Evolutionary conservation across 2,329 filamentous ascomycete genomes (phyloP).

Genomic region (Sordariomycetes sp.): DNA sequence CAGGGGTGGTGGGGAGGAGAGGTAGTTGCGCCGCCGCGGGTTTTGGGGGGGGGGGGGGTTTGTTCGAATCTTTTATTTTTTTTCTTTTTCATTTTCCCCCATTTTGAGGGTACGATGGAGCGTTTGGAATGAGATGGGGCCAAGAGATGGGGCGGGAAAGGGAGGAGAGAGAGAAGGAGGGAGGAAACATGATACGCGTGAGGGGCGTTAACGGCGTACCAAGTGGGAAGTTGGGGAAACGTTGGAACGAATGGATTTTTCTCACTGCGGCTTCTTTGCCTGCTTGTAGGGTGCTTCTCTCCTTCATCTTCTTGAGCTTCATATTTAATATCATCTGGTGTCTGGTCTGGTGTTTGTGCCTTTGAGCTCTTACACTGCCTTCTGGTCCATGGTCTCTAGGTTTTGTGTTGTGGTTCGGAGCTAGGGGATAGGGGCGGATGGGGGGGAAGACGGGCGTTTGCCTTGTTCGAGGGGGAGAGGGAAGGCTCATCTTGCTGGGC

Average conservation of each 20-base stretch:
- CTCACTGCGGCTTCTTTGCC: slow-evolving; percentile 2
- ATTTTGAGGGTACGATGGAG: neutral
- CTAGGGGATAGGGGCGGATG: too few species aligned
- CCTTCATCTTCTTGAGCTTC: too few species aligned
- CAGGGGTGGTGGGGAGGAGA: slow-evolving; percentile 44
- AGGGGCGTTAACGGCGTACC: neutral
- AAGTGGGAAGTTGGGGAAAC: too few species aligned
- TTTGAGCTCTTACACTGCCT: too few species aligned
- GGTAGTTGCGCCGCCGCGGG: too few species aligned
- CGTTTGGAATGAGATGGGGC: neutral
- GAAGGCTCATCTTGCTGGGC: too few species aligned
- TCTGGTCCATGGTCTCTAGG: too few species aligned
- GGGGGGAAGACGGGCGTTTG: too few species aligned
- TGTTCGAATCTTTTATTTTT: neutral
- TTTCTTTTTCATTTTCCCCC: neutral
- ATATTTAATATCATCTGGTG: too few species aligned
- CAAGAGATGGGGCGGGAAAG: neutral
- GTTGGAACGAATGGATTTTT: neutral
- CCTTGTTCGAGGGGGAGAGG: too few species aligned
- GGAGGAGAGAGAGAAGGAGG: neutral
- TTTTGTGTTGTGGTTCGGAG: too few species aligned
- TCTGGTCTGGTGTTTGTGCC: neutral
- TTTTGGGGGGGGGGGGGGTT: neutral
- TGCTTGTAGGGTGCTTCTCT: neutral
- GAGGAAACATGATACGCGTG: neutral